These are phyloP conservation scores for Dryas drummondii DNA, from an alignment of 306 rosid species.

Conservation along the genomic window DNA sequence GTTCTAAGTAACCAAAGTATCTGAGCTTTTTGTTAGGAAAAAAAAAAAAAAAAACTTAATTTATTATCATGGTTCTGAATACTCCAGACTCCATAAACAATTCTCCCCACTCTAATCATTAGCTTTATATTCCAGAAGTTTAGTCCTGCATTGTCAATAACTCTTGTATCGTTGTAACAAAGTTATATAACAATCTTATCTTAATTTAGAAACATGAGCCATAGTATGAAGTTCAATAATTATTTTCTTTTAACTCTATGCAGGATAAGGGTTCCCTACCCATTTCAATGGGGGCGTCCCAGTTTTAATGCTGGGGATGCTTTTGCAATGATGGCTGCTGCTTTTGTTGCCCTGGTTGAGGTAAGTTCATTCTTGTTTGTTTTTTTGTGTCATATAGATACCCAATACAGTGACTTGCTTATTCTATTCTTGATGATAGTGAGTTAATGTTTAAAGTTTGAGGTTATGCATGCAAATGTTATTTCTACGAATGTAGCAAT, in stretches of 20 bases:
- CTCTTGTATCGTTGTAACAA: neutral
- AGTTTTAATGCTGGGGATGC: constrained; percentile 67
- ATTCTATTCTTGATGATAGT: neutral
- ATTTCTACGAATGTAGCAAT: constrained; percentile 1
- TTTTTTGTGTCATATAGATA: neutral
- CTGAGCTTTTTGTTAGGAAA: neutral
- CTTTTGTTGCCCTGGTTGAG: constrained; percentile 77
- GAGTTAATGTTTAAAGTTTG: neutral
- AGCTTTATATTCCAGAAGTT: neutral
- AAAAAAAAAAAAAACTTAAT: neutral
- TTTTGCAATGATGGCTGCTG: constrained; percentile 71
- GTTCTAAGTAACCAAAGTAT: neutral
- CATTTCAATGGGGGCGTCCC: constrained; percentile 91
- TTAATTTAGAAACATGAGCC: neutral
- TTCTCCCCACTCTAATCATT: neutral
- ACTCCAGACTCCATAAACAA: neutral
- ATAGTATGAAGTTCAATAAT: neutral
- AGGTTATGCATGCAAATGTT: neutral
- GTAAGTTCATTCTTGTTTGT: constrained; percentile 27
- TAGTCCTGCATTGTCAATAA: neutral
- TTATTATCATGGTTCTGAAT: neutral
- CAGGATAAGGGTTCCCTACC: constrained; percentile 92
- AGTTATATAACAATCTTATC: neutral
- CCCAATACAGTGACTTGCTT: neutral
- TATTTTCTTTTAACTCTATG: constrained; percentile 21